Base-by-base conservation (phyloP, 768 basidiomycete genomes). In the Pleurotus eryngii region DNA sequence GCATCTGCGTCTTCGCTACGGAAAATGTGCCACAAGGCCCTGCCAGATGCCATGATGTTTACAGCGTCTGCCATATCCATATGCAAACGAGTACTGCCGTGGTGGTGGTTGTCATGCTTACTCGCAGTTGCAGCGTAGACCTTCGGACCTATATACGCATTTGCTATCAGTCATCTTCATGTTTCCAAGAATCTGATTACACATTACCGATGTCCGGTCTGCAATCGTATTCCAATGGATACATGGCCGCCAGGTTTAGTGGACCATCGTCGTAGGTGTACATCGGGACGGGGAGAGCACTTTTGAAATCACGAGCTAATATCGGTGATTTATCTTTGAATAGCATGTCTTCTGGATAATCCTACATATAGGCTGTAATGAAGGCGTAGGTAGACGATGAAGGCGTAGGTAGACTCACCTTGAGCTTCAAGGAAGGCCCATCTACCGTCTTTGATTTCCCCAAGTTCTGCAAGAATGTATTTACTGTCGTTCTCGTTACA, bases 11-110 rank as follows among this genome's bases (percentile, higher is more conserved):
- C 86, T 40, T 81, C 76, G 1, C 85, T 78, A 26, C 77, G 78
- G 70, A 79, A 90, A 40, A 90, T 72, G 62, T 88, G 85, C 88
- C 88, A 90, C 0, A 78, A 82, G 0, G 89, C 89, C 57, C 74
- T 78, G 5, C 88, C 87, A 48, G 17, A 80, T 3, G 83, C 72
- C 82, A 89, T 83, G 59, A 90, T 74, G 67, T 90, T 90, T 58
- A 89, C 70, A 6, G 88, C 87, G 60, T 86, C 86, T 1, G 83
- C 82, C 74, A 86, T 82, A 67, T 85, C 84, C 83, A 88, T 85
- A 60, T 89, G 87, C 45, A 89, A 70, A 59, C 83, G 73, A 5
- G 88, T 89, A 18, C 84, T 80, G 3, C 87, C 87, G 60, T 81
- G 77, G 60, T 81, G 83, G 3, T 79, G 81, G 37, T 70, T 63